Conservation (phyloP, 2,329 filamentous ascomycete species). For the Sporothrix brasiliensis region DNA sequence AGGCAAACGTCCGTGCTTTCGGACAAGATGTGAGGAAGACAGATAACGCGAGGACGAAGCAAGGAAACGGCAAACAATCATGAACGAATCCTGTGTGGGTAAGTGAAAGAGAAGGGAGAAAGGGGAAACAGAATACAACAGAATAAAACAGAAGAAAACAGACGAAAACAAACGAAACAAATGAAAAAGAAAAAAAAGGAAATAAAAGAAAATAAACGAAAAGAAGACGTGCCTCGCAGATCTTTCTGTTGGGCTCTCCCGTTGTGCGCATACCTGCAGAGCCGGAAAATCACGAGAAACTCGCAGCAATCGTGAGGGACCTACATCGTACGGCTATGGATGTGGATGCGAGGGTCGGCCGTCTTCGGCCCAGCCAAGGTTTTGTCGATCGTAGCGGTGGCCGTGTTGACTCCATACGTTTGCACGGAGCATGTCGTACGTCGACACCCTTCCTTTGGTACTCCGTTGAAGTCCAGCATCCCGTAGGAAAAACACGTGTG, state of each 20-base stretch:
- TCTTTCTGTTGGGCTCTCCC: conserved; percentile 9
- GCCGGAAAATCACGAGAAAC: background rate
- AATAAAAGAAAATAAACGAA: background rate
- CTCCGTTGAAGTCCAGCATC: background rate
- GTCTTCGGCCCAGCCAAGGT: conserved; percentile 1
- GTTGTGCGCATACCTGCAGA: conserved; percentile 9
- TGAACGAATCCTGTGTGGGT: too few relatives aligned
- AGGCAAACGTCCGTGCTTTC: background rate
- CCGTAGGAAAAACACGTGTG: conserved; percentile 19
- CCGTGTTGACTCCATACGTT: background rate
- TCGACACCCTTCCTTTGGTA: background rate
- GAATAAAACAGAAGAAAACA: background rate
- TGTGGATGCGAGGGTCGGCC: background rate
- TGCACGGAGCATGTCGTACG: background rate
- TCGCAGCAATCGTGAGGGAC: background rate
- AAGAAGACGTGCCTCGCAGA: conserved; percentile 1
- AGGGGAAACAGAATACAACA: background rate
- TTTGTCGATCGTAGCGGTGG: background rate
- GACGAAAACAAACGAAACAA: background rate
- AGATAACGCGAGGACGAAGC: background rate
- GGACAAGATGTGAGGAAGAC: background rate
- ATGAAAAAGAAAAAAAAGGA: background rate
- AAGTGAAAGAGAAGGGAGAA: background rate
- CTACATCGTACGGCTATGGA: background rate
- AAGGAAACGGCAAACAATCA: background rate